These are phyloP conservation scores for Grigorovia humatica DNA, from an alignment of 805 yeast species.

Conservation along the genomic window DNA sequence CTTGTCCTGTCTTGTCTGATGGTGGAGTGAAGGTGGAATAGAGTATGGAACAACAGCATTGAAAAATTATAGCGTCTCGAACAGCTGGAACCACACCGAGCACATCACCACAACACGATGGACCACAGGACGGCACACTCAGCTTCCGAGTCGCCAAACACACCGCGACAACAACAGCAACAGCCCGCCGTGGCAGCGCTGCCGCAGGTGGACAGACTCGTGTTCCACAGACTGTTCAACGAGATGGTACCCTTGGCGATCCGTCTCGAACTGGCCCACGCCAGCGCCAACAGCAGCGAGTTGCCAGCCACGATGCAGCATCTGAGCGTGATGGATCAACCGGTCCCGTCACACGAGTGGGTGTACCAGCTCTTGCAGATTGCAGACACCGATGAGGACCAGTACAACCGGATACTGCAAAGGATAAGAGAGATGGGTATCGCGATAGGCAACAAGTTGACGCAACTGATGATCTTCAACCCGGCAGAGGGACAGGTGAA, in stretches of 20 bases:
- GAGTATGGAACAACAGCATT: no score
- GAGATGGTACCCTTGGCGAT: constrained; percentile 70
- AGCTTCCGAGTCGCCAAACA: no score
- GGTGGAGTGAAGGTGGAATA: no score
- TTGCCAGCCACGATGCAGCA: background rate
- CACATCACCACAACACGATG: no score
- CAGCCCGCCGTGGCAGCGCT: constrained; percentile 24
- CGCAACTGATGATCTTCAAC: constrained; percentile 37
- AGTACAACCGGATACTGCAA: constrained; percentile 41
- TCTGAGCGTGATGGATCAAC: background rate
- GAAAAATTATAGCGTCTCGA: no score
- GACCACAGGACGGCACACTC: background rate
- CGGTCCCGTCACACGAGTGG: constrained; percentile 21
- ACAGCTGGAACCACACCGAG: no score
- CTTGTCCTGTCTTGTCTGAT: no score
- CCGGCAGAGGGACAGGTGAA: constrained; percentile 32
- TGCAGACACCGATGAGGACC: constrained; percentile 24
- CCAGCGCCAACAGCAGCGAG: background rate
- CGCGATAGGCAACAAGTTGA: constrained; percentile 50
- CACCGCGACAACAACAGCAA: background rate
- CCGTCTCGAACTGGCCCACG: constrained; percentile 37
- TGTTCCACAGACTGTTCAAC: constrained; percentile 56
- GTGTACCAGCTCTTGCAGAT: constrained; percentile 18
- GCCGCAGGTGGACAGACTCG: constrained; percentile 41
- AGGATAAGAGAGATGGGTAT: constrained; percentile 66